These are phyloP conservation scores for Cryoendolithus antarcticus DNA, from an alignment of 2,329 filamentous ascomycete genomes.

Conservation along the genomic window DNA sequence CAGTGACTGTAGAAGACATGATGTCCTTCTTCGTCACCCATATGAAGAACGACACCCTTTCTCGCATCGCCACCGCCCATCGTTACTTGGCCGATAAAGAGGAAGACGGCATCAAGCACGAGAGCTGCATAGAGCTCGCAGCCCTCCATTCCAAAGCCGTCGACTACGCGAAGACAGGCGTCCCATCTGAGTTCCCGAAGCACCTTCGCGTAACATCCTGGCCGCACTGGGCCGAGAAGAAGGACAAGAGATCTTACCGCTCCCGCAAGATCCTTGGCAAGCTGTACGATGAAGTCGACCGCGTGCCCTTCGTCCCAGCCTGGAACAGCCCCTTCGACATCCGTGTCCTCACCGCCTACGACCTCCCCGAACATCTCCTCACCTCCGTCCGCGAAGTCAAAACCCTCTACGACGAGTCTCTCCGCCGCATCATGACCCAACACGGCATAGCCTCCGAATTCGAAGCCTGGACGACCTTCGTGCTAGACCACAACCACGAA, in stretches of 20 bases:
- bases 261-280: slow-evolving; percentile 64
- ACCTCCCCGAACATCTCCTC: slow-evolving; percentile 43
- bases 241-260: slow-evolving; percentile 41
- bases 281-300: slow-evolving; percentile 66
- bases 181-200: slow-evolving; percentile 55
- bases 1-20: slow-evolving; percentile 62
- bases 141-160: slow-evolving; percentile 80
- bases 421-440: slow-evolving; percentile 74
- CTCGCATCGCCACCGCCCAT: slow-evolving; percentile 70
- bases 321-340: slow-evolving; percentile 63
- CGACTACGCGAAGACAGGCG: slow-evolving; percentile 85
- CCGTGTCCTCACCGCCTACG: slow-evolving; percentile 55
- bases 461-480: slow-evolving; percentile 80
- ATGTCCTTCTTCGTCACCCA: slow-evolving; percentile 80
- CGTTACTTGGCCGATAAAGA: slow-evolving; percentile 60
- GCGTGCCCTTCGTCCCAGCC: slow-evolving; percentile 58
- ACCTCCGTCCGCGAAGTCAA: slow-evolving; percentile 56
- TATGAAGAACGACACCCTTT: slow-evolving; percentile 79
- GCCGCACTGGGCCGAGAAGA: slow-evolving; percentile 76
- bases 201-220: slow-evolving; percentile 50
- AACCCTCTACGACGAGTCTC: slow-evolving; percentile 58
- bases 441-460: slow-evolving; percentile 78
- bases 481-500: slow-evolving; percentile 59
- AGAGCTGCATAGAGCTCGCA: slow-evolving; percentile 61
- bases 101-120: slow-evolving; percentile 50